A percentile compares a stretch with the other conserved stretches of the same genome.
These are phyloP conservation scores for Ceriops decandra DNA, from an alignment of 345 rosid genomes.

Conservation along the genomic window DNA sequence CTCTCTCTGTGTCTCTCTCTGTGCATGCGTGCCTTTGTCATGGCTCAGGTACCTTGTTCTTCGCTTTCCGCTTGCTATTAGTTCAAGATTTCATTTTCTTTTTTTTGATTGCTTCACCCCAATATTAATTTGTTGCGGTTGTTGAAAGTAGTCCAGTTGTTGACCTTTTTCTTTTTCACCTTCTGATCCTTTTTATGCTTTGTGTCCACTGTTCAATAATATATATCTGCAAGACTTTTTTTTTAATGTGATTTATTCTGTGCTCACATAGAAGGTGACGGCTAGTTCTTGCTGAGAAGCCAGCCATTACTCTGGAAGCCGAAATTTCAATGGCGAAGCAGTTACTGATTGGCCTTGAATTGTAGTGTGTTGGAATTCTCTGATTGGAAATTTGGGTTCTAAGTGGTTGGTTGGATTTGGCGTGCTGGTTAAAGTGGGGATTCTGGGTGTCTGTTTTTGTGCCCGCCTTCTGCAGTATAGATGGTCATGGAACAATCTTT, in stretches of 20 bases:
- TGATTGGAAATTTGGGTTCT: conserved; percentile 3
- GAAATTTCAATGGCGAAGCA: not conserved
- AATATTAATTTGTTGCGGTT: too few relatives aligned
- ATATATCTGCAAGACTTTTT: not conserved
- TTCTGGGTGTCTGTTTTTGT: conserved; percentile 7
- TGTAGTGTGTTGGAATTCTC: not conserved
- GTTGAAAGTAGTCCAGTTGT: too few relatives aligned
- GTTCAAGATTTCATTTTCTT: not conserved
- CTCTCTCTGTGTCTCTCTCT: not conserved
- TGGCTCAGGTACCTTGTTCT: conserved; percentile 16
- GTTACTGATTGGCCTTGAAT: not conserved
- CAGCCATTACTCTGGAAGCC: not conserved
- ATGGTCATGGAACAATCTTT: conserved; percentile 42
- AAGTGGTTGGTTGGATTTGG: not conserved
- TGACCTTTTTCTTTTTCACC: too few relatives aligned
- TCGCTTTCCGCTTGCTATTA: not conserved
- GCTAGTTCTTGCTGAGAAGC: conserved; percentile 11
- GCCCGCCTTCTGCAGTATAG: not conserved
- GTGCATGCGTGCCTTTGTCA: too few relatives aligned
- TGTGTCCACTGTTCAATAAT: not conserved
- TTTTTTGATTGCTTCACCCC: too few relatives aligned
- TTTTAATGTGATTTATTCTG: conserved; percentile 11
- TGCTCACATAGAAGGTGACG: conserved; percentile 4
- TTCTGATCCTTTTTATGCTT: not conserved
- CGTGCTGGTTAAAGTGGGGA: not conserved